phyloP scores from a whole-genome alignment of 495 filamentous ascomycete genomes.

The Thozetella sp. region DNA sequence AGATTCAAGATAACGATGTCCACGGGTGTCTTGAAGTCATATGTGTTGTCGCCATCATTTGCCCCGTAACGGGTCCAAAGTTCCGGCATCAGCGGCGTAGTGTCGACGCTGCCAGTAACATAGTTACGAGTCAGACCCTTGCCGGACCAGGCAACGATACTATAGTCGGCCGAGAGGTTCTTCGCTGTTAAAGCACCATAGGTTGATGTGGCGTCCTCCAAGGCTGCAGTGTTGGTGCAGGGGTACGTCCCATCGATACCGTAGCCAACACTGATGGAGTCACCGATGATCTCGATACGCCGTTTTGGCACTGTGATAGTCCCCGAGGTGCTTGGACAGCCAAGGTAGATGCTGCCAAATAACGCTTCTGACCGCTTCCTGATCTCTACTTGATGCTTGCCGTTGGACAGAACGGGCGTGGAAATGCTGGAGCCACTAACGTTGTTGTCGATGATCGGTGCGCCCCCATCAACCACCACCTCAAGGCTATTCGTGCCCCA shows the following conservation, averaged over 20 bases:
- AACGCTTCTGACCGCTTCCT: background rate
- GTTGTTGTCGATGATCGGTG: background rate
- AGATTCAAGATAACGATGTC: background rate
- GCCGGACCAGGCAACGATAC: background rate
- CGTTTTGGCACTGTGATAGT: background rate
- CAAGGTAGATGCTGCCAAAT: background rate
- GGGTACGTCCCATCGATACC: background rate
- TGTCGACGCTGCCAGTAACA: background rate
- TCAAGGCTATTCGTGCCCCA: background rate
- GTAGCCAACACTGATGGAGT: background rate
- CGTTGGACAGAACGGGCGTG: background rate
- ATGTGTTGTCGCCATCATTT: background rate
- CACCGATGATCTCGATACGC: background rate
- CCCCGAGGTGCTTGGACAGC: background rate
- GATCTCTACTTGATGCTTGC: background rate
- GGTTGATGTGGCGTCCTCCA: background rate
- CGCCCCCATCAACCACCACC: background rate
- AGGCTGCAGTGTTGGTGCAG: background rate
- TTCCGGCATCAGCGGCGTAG: background rate
- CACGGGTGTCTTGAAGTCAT: background rate
- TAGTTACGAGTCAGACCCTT: background rate
- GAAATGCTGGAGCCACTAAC: background rate
- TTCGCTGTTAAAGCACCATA: background rate
- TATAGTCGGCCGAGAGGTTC: background rate
- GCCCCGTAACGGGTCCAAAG: background rate